Evolutionary conservation across 345 rosid species (phyloP).

Genomic region (Geranium rotundifolium): DNA sequence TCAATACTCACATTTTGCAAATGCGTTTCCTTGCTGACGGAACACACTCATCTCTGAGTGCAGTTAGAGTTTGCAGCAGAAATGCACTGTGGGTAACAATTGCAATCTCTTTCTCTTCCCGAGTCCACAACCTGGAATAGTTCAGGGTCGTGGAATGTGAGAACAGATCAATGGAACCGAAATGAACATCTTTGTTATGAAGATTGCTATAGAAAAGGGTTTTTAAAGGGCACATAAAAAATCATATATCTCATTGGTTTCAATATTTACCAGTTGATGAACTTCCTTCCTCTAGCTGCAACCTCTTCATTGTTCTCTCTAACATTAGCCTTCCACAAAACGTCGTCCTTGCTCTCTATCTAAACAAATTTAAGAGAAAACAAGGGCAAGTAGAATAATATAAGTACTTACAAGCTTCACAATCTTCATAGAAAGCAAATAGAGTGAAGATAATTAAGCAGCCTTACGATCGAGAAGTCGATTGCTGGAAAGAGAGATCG

Average conservation of each 20-base stretch:
- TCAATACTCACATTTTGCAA: no score
- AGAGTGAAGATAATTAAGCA: no score
- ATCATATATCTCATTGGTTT: no score
- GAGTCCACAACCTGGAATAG: slow-evolving; percentile 48
- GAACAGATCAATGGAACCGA: no score
- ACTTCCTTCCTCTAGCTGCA: slow-evolving; percentile 44
- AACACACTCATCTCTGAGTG: no score
- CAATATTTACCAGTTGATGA: slow-evolving; percentile 40
- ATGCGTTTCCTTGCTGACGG: no score
- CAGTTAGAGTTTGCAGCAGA: slow-evolving; percentile 35
- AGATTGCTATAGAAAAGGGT: no score
- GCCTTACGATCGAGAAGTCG: slow-evolving; percentile 57
- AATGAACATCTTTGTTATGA: no score
- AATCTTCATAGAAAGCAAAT: no score
- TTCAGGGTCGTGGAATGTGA: neutral
- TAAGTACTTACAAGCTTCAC: no score
- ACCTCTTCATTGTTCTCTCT: slow-evolving; percentile 46
- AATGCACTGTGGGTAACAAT: slow-evolving; percentile 64
- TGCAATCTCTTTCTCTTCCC: slow-evolving; percentile 76
- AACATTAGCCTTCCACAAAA: slow-evolving; percentile 35
- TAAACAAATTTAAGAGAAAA: slow-evolving; percentile 8
- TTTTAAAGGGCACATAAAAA: no score
- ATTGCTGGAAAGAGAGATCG: slow-evolving; percentile 45
- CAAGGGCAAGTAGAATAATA: neutral
- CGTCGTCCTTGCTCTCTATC: slow-evolving; percentile 70